phyloP scores from a whole-genome alignment of 2,329 filamentous ascomycete genomes.

The Clarireedia homoeocarpa region DNA sequence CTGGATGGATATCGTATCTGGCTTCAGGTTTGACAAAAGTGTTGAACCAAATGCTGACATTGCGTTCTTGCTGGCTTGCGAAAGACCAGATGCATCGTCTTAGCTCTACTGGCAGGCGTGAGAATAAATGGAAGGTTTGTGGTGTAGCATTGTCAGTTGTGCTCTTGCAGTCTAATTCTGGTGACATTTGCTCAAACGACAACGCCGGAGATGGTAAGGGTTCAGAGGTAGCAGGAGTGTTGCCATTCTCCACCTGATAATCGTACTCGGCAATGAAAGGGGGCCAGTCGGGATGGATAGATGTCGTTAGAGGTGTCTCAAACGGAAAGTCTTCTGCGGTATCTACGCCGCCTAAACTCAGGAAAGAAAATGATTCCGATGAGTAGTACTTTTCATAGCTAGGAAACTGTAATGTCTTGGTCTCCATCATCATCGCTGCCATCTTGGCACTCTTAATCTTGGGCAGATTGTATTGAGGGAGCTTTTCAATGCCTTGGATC shows the following conservation, averaged over 20 bases:
- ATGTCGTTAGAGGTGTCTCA: background rate
- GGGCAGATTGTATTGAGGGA: too few relatives aligned
- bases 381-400: background rate
- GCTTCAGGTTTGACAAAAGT: background rate
- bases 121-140: background rate
- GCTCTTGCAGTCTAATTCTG: background rate
- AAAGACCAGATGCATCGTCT: slow-evolving; percentile 1
- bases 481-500: too few relatives aligned
- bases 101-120: background rate
- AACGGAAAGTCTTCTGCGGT: background rate
- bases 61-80: background rate
- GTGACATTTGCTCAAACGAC: background rate
- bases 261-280: slow-evolving; percentile 4
- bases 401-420: background rate
- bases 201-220: slow-evolving; percentile 1
- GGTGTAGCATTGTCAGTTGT: background rate
- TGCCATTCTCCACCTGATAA: slow-evolving; percentile 1
- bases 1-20: background rate
- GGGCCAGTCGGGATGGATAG: background rate
- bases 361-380: background rate
- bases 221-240: background rate
- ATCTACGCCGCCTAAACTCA: background rate
- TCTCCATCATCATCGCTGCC: background rate
- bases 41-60: background rate
- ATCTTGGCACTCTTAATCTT: too few relatives aligned